Evolutionary conservation across 140 eudicot species (phyloP), one percentile per base, ranked within the genome.

Genomic region (Erigeron philadelphicus): DNA sequence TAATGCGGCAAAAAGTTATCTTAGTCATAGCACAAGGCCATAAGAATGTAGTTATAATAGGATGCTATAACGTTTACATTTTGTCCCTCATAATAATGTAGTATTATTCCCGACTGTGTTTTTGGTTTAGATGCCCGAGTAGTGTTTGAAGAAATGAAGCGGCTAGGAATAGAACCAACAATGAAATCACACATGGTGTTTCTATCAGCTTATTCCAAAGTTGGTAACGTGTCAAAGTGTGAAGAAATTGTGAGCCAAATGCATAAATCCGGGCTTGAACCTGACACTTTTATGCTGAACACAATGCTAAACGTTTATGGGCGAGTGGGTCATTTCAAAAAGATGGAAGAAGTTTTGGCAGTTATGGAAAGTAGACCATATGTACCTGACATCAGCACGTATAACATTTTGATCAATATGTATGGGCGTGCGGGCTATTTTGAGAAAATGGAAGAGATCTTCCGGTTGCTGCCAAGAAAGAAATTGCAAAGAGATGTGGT

Each of bases 161-260:
- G 84, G 12, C 74, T 84, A 16, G 89, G 87, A 72, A 80, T 91
- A 8, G 76, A 78, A 49, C 97, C 97, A 9, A 91, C 97, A 15
- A 82, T 91, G 97, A 91, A 91, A 83, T 91, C 97, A 78, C 93
- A 91, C 75, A 91, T 88, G 96, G 80, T 88, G 49, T 88, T 91
- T 54, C 72, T 91, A 56, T 88, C 89, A 42, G 96, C 97, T 83
- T 88, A 91, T 68, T 83, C 97, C 44, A 88, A 82, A 77, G 52
- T 55, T 1, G 90, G 95, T 0, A 75, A 91, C n/a, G 81, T 88
- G 44, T 69, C 70, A 58, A 91, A 80, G 77, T 88, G 95, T 18
- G 97, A 91, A 84, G 91, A 88, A 17, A 68, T 88, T 35, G 83
- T 91, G 85, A 86, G 64, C 64, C 70, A 77, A 76, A 86, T 91